Conservation (phyloP, 257 asterid species). For the Perilla frutescens region DNA sequence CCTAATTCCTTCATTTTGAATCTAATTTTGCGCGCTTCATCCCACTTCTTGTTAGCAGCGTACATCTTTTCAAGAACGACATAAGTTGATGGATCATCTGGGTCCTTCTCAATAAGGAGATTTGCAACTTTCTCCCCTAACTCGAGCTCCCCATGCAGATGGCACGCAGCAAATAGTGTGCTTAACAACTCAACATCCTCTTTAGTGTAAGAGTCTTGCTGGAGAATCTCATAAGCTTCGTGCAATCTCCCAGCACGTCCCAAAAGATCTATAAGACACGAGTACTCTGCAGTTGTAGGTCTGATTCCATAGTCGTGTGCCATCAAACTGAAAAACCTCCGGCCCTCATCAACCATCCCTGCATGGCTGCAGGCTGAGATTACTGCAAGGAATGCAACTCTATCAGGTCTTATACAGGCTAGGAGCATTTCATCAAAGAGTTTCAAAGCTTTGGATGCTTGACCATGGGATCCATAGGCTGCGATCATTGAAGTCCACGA, state of each 20-base stretch:
- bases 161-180: slow-evolving; percentile 67
- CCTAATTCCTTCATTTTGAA: slow-evolving; percentile 68
- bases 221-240: slow-evolving; percentile 68
- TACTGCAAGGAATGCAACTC: slow-evolving; percentile 78
- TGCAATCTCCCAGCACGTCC: slow-evolving; percentile 71
- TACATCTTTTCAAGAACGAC: slow-evolving; percentile 69
- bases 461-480: slow-evolving; percentile 83
- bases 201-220: slow-evolving; percentile 43
- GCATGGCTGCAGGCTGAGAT: slow-evolving; percentile 86
- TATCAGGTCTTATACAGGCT: slow-evolving; percentile 58
- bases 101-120: slow-evolving; percentile 54
- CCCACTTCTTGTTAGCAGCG: slow-evolving; percentile 63
- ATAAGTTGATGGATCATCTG: slow-evolving; percentile 62
- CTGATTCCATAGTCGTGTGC: slow-evolving; percentile 44
- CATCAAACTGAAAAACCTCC: slow-evolving; percentile 57
- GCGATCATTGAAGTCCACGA: slow-evolving; percentile 86
- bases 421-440: slow-evolving; percentile 64
- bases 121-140: slow-evolving; percentile 65
- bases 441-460: slow-evolving; percentile 61
- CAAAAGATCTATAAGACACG: slow-evolving; percentile 73
- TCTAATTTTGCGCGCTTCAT: slow-evolving; percentile 57
- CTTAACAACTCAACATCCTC: slow-evolving; percentile 66
- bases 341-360: slow-evolving; percentile 77
- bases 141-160: slow-evolving; percentile 56
- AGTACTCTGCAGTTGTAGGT: slow-evolving; percentile 71